Evolutionary conservation across 1,284 basidiomycete species (phyloP).

Genomic region (Tilletia setariae): DNA sequence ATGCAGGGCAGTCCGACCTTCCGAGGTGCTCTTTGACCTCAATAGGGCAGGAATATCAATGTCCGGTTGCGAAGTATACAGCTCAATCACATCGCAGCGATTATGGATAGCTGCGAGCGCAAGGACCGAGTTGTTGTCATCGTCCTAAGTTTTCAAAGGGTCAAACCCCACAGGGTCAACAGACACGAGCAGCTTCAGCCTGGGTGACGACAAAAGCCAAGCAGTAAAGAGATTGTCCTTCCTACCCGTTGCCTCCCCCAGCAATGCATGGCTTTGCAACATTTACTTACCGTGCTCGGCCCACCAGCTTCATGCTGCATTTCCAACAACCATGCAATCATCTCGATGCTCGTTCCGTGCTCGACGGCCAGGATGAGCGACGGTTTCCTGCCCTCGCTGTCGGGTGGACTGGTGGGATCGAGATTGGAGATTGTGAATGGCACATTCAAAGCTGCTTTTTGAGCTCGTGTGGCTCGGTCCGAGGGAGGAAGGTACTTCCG

Average conservation of each 20-base stretch:
- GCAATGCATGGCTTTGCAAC: too few species aligned
- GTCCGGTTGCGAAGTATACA: constrained; percentile 17
- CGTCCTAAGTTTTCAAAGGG: too few species aligned
- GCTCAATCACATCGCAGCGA: constrained; percentile 30
- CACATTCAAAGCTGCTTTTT: neutral
- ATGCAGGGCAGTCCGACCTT: constrained; percentile 12
- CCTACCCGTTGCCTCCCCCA: too few species aligned
- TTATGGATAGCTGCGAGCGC: constrained; percentile 37
- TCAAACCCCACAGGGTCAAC: too few species aligned
- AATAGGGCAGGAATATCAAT: constrained; percentile 13
- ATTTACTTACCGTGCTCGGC: constrained; percentile 21
- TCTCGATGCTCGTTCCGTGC: constrained; percentile 33
- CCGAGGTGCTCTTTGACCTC: neutral
- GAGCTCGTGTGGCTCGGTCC: neutral
- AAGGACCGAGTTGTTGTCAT: constrained; percentile 30
- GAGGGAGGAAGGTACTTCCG: neutral
- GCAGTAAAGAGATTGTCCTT: too few species aligned
- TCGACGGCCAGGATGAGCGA: constrained; percentile 37
- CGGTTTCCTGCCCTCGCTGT: neutral
- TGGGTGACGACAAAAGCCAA: too few species aligned
- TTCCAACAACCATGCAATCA: constrained; percentile 46
- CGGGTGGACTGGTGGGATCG: neutral
- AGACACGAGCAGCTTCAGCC: neutral
- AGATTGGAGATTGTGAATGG: constrained; percentile 1
- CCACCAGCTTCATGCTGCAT: constrained; percentile 38